Base-by-base conservation (phyloP, 2,329 filamentous ascomycete species). In the Nemania serpens region DNA sequence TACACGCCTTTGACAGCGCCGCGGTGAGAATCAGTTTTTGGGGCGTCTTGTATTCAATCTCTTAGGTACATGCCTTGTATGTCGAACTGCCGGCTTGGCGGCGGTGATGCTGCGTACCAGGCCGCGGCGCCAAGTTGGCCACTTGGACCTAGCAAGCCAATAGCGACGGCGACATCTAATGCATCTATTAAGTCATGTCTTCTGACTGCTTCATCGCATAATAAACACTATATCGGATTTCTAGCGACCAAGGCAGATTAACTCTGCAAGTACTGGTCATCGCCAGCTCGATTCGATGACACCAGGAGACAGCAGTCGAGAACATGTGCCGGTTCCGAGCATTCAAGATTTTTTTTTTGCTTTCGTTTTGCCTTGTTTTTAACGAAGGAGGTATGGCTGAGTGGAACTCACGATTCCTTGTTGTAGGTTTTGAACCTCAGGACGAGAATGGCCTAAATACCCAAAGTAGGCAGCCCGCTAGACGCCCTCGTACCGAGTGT, bases 21-120 rank as follows among this genome's bases (percentile, higher is more conserved):
- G 37, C 37, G 20, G 45, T 39, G 41, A 51, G 58, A 51, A 55
- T 34, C 41, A 52, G 41, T n/a, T 48, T 41, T 52, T 51, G 46
- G 46, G 20, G 45, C 50, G 15, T 47, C 39, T 59, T 55, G 45
- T 50, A 50, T 45, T 50, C 50, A 50, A 59, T 45, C 43, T 50
- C 36, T 45, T 55, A 50, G 45, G 37, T 50, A 59, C 34, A 47
- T 41, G 57, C 51, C 51, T 60, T 60, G 46, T 60, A 42, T 56
- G 52, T 58, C 45, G 55, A 62, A 62, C 55, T 62, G 49, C 59
- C 59, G 59, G 59, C 59, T 62, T 62, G 59, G 59, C 48, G 48
- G 43, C 43, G 53, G 36, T 58, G 48, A 57, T 57, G n/a, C 58
- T 55, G 58, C 17, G 33, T 59, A 59, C 49, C 56, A 25, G 54